phyloP scores from a whole-genome alignment of 2,329 filamentous ascomycete genomes.

The Botrytis byssoidea region DNA sequence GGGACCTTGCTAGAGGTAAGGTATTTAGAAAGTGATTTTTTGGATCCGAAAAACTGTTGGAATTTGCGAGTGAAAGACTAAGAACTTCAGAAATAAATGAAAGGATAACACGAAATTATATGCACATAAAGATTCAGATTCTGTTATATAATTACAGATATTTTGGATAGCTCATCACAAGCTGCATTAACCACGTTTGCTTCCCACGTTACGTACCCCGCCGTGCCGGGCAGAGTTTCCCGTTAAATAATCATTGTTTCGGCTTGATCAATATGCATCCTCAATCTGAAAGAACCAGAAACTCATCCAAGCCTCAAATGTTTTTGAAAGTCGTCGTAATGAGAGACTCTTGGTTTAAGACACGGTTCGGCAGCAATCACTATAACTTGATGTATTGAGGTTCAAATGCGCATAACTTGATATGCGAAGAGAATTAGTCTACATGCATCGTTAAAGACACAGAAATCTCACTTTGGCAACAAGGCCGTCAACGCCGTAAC shows the following conservation, averaged over 20 bases:
- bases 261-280: background rate
- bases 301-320: background rate
- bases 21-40: background rate
- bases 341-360: background rate
- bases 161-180: background rate
- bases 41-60: background rate
- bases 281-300: background rate
- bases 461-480: background rate
- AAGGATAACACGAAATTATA: background rate
- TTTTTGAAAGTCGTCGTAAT: background rate
- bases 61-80: background rate
- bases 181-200: background rate
- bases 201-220: background rate
- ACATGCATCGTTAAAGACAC: background rate
- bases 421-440: background rate
- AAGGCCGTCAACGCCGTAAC: accelerated
- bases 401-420: background rate
- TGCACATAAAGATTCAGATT: background rate
- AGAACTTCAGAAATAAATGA: background rate
- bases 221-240: background rate
- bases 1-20: background rate
- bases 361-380: background rate
- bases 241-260: background rate
- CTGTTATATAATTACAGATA: background rate
- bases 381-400: background rate